Percentiles rank a stretch among this genome's conserved stretches.
These are phyloP conservation scores for Sonneratia alba DNA, from an alignment of 345 rosid genomes.

Conservation along the genomic window DNA sequence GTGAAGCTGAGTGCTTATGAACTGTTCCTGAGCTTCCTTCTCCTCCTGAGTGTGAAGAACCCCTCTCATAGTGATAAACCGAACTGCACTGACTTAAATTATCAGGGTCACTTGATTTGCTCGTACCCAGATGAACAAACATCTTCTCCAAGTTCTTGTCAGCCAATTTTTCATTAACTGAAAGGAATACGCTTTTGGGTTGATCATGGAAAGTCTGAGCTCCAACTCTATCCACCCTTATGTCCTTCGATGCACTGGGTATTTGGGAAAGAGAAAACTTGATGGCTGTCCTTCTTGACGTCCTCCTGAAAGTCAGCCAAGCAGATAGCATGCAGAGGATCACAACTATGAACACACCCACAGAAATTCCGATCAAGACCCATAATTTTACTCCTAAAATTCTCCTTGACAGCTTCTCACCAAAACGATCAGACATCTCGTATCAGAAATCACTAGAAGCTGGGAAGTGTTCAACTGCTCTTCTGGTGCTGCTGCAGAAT, in stretches of 20 bases:
- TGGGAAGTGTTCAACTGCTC: not conserved
- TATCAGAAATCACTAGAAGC: not conserved
- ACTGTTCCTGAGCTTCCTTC: constrained; percentile 75
- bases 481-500: constrained; percentile 1
- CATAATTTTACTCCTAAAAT: constrained; percentile 75
- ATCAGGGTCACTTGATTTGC: constrained; percentile 79
- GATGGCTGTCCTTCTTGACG: constrained; percentile 42
- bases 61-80: constrained; percentile 58
- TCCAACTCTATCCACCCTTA: constrained; percentile 68
- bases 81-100: constrained; percentile 73
- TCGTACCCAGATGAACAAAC: constrained; percentile 43
- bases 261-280: constrained; percentile 49
- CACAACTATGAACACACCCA: constrained; percentile 64
- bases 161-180: constrained; percentile 41
- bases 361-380: constrained; percentile 72
- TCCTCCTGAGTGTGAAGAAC: constrained; percentile 69
- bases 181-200: constrained; percentile 36
- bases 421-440: constrained; percentile 57
- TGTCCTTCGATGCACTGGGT: constrained; percentile 78
- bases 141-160: constrained; percentile 51
- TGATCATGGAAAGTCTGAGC: constrained; percentile 33
- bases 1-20: constrained; percentile 41
- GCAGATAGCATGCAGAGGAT: constrained; percentile 67
- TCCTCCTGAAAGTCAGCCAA: constrained; percentile 61
- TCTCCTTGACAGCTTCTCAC: constrained; percentile 57